phyloP scores from a whole-genome alignment of 306 rosid genomes.

The Glycine soja region DNA sequence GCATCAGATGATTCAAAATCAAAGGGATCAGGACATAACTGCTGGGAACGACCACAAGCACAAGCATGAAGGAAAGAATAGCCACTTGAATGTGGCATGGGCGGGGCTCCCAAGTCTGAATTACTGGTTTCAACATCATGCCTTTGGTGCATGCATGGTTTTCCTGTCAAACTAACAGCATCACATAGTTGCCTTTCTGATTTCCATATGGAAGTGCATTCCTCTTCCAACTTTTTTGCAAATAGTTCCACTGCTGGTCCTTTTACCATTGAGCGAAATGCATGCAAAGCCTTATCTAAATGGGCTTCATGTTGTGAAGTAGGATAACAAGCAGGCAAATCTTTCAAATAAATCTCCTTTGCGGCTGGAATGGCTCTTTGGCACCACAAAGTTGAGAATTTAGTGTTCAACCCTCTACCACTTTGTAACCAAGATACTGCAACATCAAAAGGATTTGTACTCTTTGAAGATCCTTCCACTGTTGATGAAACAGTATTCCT shows the following conservation, averaged over 20 bases:
- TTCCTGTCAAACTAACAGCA: conserved; percentile 91
- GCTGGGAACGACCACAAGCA: conserved; percentile 90
- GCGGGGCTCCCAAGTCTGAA: conserved; percentile 45
- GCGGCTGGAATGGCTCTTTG: conserved; percentile 80
- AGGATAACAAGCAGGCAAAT: conserved; percentile 83
- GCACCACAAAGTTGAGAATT: conserved; percentile 86
- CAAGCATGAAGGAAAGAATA: conserved; percentile 87
- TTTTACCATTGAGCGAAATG: conserved; percentile 80
- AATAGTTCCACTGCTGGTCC: conserved; percentile 78
- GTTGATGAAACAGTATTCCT: conserved; percentile 56
- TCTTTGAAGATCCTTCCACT: conserved; percentile 64
- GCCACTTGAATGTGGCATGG: conserved; percentile 82
- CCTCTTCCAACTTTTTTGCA: conserved; percentile 79
- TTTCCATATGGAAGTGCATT: conserved; percentile 85
- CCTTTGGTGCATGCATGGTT: conserved; percentile 90
- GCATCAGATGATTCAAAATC: conserved; percentile 84
- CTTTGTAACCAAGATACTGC: conserved; percentile 84
- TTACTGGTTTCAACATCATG: conserved; percentile 62
- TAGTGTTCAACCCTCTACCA: conserved; percentile 76
- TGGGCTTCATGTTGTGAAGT: conserved; percentile 77
- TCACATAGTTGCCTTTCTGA: conserved; percentile 92
- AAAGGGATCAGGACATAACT: conserved; percentile 79
- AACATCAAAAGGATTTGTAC: conserved; percentile 69
- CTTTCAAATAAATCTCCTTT: conserved; percentile 85
- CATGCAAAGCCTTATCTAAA: conserved; percentile 72